phyloP scores from a whole-genome alignment of 1,139 yeast species.

The Meyerozyma athensensis region DNA sequence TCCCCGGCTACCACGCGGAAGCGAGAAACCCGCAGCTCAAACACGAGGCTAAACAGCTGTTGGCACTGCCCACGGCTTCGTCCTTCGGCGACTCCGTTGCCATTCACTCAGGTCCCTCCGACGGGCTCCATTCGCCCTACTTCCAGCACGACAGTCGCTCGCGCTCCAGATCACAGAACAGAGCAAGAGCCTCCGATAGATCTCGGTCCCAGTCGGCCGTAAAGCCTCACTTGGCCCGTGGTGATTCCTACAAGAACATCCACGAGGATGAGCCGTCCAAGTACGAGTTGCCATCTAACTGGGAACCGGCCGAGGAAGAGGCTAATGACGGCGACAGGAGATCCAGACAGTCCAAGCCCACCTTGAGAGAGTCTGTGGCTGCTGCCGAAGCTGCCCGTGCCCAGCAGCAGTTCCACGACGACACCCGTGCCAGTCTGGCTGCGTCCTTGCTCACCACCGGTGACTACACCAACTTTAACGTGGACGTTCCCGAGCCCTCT shows the following conservation, averaged over 20 bases:
- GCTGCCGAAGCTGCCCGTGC: constrained; percentile 33
- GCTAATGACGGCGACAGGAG: constrained; percentile 32
- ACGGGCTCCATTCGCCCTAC: constrained; percentile 41
- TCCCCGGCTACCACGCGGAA: constrained; percentile 2
- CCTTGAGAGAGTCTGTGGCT: constrained; percentile 47
- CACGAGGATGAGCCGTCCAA: constrained; percentile 35
- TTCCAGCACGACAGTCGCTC: constrained; percentile 33
- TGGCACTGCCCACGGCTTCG: background rate
- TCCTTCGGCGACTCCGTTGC: constrained; percentile 2
- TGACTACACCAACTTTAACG: constrained; percentile 46
- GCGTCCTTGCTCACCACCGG: constrained; percentile 45
- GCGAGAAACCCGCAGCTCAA: background rate
- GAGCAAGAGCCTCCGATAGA: constrained; percentile 12
- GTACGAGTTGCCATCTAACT: constrained; percentile 43
- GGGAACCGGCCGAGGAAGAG: constrained; percentile 18
- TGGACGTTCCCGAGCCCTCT: constrained; percentile 28
- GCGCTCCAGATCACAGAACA: constrained; percentile 18
- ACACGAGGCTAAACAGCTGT: background rate
- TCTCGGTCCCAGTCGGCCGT: constrained; percentile 30
- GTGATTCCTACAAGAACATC: constrained; percentile 57
- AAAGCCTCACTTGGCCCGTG: constrained; percentile 60
- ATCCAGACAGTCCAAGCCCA: constrained; percentile 42
- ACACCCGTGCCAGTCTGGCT: constrained; percentile 12
- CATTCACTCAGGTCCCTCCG: constrained; percentile 7
- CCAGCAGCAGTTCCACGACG: constrained; percentile 4